Percentiles rank a stretch among this genome's conserved stretches.
Conservation (phyloP, 495 filamentous ascomycete species). For the Daldinia childiae region DNA sequence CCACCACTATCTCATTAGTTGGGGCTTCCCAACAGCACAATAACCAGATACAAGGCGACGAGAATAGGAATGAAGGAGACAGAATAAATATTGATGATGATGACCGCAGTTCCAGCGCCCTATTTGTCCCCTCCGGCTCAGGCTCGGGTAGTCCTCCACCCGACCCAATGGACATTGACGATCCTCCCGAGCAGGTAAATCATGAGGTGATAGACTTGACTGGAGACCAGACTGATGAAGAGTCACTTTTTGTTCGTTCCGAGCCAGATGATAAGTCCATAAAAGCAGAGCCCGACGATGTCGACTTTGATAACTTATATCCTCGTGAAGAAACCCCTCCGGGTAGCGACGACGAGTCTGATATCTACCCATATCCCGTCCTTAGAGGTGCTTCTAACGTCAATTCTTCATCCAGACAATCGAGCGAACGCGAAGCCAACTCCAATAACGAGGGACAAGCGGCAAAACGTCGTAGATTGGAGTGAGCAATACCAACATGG, state of each 20-base stretch:
- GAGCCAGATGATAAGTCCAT: background rate
- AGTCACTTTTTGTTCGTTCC: background rate
- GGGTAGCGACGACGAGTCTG: constrained; percentile 1
- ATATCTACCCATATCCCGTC: background rate
- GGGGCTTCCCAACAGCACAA: too few species aligned
- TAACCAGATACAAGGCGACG: background rate
- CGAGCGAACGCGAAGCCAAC: background rate
- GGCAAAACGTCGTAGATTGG: constrained; percentile 5
- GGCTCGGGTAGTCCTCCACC: background rate
- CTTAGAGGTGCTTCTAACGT: background rate
- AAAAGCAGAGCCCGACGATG: constrained; percentile 1
- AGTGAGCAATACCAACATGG: background rate
- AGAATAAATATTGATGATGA: constrained; percentile 9
- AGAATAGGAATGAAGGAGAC: background rate
- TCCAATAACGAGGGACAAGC: background rate
- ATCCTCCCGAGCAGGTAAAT: background rate
- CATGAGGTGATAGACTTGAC: constrained; percentile 9
- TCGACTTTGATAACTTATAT: background rate
- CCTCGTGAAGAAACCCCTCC: constrained; percentile 13
- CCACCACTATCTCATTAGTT: too few species aligned
- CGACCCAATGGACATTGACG: background rate
- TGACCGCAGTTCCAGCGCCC: constrained; percentile 1
- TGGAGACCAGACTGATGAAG: background rate
- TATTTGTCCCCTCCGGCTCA: constrained; percentile 19
- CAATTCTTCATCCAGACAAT: constrained; percentile 7